phyloP scores from a whole-genome alignment of 495 filamentous ascomycete species.

The Hypoxylon lienhwacheense region DNA sequence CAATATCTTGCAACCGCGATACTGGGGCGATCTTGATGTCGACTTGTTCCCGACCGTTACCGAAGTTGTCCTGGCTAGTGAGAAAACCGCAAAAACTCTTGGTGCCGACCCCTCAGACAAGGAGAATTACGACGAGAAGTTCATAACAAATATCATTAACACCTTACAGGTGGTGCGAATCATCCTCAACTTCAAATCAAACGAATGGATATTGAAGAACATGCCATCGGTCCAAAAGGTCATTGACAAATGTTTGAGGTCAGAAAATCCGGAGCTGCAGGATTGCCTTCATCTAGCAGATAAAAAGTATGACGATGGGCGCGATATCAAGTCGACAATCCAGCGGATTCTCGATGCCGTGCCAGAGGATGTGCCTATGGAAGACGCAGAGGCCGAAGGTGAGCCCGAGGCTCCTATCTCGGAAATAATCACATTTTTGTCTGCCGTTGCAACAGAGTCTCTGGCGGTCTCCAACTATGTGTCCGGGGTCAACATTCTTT shows the following conservation, averaged over 20 bases:
- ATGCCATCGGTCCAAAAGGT: constrained; percentile 79
- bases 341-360: constrained; percentile 86
- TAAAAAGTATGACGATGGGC: constrained; percentile 63
- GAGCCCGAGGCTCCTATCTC: constrained; percentile 68
- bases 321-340: constrained; percentile 67
- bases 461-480: constrained; percentile 77
- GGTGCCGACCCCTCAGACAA: constrained; percentile 79
- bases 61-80: constrained; percentile 74
- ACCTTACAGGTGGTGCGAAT: constrained; percentile 87
- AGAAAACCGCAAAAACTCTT: constrained; percentile 69
- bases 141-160: constrained; percentile 83
- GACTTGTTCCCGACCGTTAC: constrained; percentile 89
- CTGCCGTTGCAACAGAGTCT: constrained; percentile 76
- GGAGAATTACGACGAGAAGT: constrained; percentile 80
- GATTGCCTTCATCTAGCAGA: constrained; percentile 79
- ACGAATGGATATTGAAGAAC: constrained; percentile 85
- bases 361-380: constrained; percentile 82
- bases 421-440: constrained; percentile 80
- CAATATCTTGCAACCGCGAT: constrained; percentile 81
- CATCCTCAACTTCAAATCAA: constrained; percentile 77
- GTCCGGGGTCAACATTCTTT: constrained; percentile 86
- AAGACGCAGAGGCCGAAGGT: constrained; percentile 85
- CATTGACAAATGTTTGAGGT: constrained; percentile 84
- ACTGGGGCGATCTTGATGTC: constrained; percentile 90
- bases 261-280: constrained; percentile 85